Evolutionary conservation across 495 filamentous ascomycete species (phyloP), one percentile per base, ranked within the genome.

Genomic region (Aspergillus egyptiacus): DNA sequence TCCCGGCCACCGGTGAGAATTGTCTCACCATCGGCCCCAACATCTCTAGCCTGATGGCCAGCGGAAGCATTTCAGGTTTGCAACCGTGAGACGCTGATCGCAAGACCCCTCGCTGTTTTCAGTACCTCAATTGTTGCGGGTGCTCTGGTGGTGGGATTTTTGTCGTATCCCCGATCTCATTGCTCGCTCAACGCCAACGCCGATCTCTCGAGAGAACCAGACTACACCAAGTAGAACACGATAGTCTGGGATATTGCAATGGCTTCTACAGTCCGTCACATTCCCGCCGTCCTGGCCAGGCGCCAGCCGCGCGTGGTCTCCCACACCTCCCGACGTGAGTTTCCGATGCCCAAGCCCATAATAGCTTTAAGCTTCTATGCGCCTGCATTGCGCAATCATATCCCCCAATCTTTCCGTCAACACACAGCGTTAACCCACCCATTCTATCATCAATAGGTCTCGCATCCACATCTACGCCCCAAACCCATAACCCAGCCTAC

Each of bases 401-500:
- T 9, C 33, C 19, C 27, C 7, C 8, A 33, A 9, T 15, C n/a
- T n/a, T n/a, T n/a, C n/a, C 5, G 15, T 48, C 22, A 5, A 18
- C 13, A 24, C 3, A 33, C 15, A 28, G 37, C 9, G 22, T 31
- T 43, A 37, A 27, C 13, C 20, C 28, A 14, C n/a, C 17, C 20
- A 13, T 6, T 40, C 13, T 42, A 6, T 19, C 17, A 17, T 30
- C 3, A 32, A 30, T 24, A 74, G 52, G 61, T 67, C 47, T 69
- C 52, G 42, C 66, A 63, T 65, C 65, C 55, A 54, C 63, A 55
- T 55, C 62, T 60, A 57, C 63, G 50, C 65, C 67, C 11, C 75
- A 76, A 51, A 66, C 71, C n/a, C 75, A 77, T 46, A 86, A 83
- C 61, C 82, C 84, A 63, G 85, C 71, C 48, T 86, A 87, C 64